These are phyloP conservation scores for Paramecium pentaurelia DNA, from an alignment of 73 alveolate species.

Conservation along the genomic window DNA sequence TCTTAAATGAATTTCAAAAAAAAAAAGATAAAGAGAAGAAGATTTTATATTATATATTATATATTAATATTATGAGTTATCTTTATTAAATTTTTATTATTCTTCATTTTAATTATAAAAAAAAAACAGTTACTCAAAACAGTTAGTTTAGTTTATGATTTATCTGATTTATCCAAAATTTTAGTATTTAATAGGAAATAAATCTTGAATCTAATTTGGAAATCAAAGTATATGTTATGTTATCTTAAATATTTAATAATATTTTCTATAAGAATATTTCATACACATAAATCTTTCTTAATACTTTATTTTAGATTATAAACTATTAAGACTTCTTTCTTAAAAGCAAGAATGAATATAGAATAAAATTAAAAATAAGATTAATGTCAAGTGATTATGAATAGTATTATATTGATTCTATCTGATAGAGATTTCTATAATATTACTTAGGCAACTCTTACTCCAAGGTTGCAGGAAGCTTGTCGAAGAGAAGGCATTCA, in stretches of 20 bases:
- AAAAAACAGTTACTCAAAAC: neutral
- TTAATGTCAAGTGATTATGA: neutral
- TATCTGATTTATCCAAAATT: too few relatives aligned
- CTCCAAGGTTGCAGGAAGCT: constrained; percentile 37
- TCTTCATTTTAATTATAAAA: neutral
- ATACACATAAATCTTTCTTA: too few relatives aligned
- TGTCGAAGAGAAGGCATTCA: constrained; percentile 42
- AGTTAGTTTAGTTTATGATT: neutral
- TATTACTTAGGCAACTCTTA: neutral
- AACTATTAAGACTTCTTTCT: neutral
- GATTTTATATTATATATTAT: too few relatives aligned
- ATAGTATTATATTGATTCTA: neutral
- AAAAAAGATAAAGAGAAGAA: neutral
- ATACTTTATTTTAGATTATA: neutral
- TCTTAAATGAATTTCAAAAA: neutral
- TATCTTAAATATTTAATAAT: too few relatives aligned
- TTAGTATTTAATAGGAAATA: too few relatives aligned
- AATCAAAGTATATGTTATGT: too few relatives aligned
- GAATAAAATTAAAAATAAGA: neutral
- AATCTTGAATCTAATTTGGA: too few relatives aligned
- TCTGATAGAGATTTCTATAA: neutral
- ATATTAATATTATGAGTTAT: too few relatives aligned
- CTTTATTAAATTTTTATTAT: too few relatives aligned
- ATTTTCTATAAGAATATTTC: too few relatives aligned
- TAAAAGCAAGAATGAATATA: neutral